These are phyloP conservation scores for Erysimum cheiri DNA, from an alignment of 441 rosid genomes.

Conservation along the genomic window DNA sequence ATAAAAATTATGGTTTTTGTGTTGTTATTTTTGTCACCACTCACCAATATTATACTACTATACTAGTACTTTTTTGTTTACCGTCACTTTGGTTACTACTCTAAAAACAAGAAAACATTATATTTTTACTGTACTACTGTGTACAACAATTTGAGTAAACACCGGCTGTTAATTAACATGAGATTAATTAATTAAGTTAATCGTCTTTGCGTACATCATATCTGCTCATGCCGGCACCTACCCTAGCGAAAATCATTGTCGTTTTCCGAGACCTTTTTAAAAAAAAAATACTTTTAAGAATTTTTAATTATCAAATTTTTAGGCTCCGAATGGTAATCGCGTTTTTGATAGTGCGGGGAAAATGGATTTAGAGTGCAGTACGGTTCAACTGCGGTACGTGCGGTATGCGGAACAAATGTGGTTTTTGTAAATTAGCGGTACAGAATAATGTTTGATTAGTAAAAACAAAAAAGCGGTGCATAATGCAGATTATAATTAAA, in stretches of 20 bases:
- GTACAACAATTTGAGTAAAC: background rate
- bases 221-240: constrained; percentile 24
- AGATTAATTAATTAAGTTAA: constrained; percentile 1
- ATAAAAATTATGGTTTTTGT: background rate
- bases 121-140: background rate
- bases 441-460: too few species aligned
- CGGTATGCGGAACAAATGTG: too few species aligned
- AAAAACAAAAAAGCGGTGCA: too few species aligned
- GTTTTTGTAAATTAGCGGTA: too few species aligned
- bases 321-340: too few species aligned
- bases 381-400: too few species aligned
- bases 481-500: too few species aligned
- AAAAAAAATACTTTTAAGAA: background rate
- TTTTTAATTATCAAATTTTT: too few species aligned
- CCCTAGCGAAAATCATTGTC: constrained; percentile 22
- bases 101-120: background rate
- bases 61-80: background rate
- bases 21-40: background rate
- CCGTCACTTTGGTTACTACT: background rate
- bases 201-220: background rate
- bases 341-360: too few species aligned
- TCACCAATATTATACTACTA: too few species aligned
- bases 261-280: background rate
- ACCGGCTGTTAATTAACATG: background rate
- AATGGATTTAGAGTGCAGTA: too few species aligned